Evolutionary conservation across 2,329 filamentous ascomycete species (phyloP).

Genomic region (Dactylellina leptospora): DNA sequence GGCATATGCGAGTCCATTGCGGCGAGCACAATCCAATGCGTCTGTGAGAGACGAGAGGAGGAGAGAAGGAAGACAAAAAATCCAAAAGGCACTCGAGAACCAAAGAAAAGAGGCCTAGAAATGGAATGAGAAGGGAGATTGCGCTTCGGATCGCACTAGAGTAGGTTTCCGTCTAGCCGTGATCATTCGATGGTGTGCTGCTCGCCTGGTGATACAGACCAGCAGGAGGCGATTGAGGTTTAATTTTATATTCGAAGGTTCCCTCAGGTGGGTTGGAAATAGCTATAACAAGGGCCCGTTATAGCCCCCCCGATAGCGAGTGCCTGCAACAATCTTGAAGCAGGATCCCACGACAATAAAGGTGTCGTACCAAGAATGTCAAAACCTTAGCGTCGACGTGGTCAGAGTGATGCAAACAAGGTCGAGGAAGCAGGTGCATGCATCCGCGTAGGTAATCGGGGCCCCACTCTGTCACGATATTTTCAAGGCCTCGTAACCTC

Average conservation of each 20-base stretch:
- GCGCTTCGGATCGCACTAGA: slow-evolving; percentile 92
- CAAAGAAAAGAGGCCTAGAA: slow-evolving; percentile 13
- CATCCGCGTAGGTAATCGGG: slow-evolving; percentile 24
- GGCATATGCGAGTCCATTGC: slow-evolving; percentile 48
- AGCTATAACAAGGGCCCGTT: slow-evolving; percentile 44
- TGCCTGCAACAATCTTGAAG: slow-evolving; percentile 49
- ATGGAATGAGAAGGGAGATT: slow-evolving; percentile 84
- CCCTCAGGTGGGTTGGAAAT: slow-evolving; percentile 41
- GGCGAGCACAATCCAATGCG: slow-evolving; percentile 6
- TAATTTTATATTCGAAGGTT: slow-evolving; percentile 53
- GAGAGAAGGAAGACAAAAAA: neutral
- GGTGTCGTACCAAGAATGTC: slow-evolving; percentile 52
- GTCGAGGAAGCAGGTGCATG: slow-evolving; percentile 33
- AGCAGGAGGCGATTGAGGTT: slow-evolving; percentile 51
- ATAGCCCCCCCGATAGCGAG: slow-evolving; percentile 43
- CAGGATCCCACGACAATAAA: slow-evolving; percentile 22
- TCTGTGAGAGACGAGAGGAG: neutral
- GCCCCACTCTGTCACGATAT: slow-evolving; percentile 51
- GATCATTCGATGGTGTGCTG: slow-evolving; percentile 53
- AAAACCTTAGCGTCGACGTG: slow-evolving; percentile 52
- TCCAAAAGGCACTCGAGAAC: neutral
- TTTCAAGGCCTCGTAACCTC: slow-evolving; percentile 46
- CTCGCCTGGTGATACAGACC: slow-evolving; percentile 53
- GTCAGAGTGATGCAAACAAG: slow-evolving; percentile 46
- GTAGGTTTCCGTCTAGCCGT: slow-evolving; percentile 41